phyloP scores from a whole-genome alignment of 2,329 filamentous ascomycete species.

The Apiospora phragmitis region DNA sequence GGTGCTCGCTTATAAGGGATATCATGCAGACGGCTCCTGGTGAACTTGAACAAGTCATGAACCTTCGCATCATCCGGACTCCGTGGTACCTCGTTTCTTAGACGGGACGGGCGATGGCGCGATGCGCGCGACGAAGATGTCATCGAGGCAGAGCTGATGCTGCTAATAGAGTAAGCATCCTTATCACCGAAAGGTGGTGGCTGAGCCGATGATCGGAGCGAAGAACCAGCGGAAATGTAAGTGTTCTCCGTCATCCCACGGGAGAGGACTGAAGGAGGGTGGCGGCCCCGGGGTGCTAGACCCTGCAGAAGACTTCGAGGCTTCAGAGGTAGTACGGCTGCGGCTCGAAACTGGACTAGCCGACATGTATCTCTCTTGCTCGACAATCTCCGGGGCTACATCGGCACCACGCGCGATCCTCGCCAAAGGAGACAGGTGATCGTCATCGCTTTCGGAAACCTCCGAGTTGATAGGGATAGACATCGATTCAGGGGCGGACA shows the following conservation, averaged over 20 bases:
- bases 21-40: conserved; percentile 76
- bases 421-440: conserved; percentile 73
- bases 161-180: conserved; percentile 60
- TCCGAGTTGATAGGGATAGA: conserved; percentile 58
- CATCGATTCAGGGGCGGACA: conserved; percentile 26
- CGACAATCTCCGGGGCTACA: conserved; percentile 59
- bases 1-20: conserved; percentile 76
- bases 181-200: conserved; percentile 32
- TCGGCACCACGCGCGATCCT: conserved; percentile 73
- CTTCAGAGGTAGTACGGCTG: conserved; percentile 49
- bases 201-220: conserved; percentile 43
- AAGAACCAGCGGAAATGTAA: conserved; percentile 68
- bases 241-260: conserved; percentile 62
- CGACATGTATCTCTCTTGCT: conserved; percentile 60
- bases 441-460: conserved; percentile 74
- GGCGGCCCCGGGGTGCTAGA: conserved; percentile 53
- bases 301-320: conserved; percentile 54
- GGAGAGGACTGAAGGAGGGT: conserved; percentile 53
- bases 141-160: conserved; percentile 49
- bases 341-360: conserved; percentile 66
- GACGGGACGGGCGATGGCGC: conserved; percentile 60
- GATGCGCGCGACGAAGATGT: conserved; percentile 47
- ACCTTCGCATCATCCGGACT: conserved; percentile 74
- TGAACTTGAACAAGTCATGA: conserved; percentile 84
- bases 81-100: conserved; percentile 77